Evolutionary conservation across 345 rosid species (phyloP), one percentile per base, ranked within the genome.

Genomic region (Aquilaria sinensis): DNA sequence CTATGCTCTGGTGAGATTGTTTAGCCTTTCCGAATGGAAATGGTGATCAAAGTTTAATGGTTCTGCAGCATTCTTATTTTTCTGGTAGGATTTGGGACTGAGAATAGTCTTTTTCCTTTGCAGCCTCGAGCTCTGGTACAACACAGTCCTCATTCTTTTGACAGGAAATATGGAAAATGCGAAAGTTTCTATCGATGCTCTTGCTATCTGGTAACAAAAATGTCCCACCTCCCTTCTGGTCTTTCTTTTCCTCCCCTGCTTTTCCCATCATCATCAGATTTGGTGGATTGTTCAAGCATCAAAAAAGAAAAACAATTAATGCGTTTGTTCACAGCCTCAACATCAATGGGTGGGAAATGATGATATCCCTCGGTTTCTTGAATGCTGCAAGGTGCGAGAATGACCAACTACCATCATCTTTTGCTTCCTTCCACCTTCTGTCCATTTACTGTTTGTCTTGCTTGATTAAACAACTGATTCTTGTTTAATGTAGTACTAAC

Each of bases 61-160:
- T 6, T 14, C 47, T 7, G 55, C 23, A 29, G 12, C 33, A 9
- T 53, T 54, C 10, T 11, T 11, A 16, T 12, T 56, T 56, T 32
- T 12, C 10, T 13, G 9, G 31, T 23, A 13, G 12, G 54, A 31
- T 47, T 57, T 13, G 67, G 51, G 61, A 14, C 65, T 62, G 51
- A 13, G 12, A 58, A 10, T 56, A 13, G 2, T 65, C 31, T 41
- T 37, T 71, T 53, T 65, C 31, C 14, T 56, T 58, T 57, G 34
- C 88, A 85, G 90, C 64, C 83, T 90, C 51, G 93, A 90, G 79
- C 75, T 86, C 60, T 88, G 97, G 96, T 88, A 90, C 90, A 90
- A 78, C 75, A 77, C 96, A 16, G 67, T 86, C 62, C 72, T 90
- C 70, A 67, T 90, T 57, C 81, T 88, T 47, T 64, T 88, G 48